Conservation (phyloP, 345 rosid genomes). For the Brassica cretica region DNA sequence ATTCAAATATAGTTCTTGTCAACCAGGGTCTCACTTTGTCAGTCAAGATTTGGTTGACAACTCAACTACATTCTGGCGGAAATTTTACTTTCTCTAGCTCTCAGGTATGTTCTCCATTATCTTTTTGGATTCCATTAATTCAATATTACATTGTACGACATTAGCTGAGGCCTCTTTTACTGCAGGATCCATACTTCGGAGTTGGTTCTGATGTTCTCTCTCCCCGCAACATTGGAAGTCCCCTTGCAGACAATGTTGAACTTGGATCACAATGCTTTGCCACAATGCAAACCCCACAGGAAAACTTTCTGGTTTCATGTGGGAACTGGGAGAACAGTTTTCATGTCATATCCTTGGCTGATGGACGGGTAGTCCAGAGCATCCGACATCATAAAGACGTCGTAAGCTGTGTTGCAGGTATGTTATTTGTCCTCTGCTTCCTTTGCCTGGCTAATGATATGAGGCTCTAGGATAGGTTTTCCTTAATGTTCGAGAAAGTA, state of each 20-base stretch:
- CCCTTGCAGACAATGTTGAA: constrained; percentile 75
- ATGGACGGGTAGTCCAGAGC: constrained; percentile 95
- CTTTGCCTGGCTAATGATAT: neutral
- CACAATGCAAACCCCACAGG: constrained; percentile 67
- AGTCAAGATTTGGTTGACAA: constrained; percentile 92
- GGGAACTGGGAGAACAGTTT: constrained; percentile 99
- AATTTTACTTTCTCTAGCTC: constrained; percentile 88
- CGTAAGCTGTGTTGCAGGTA: constrained; percentile 99
- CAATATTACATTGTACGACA: neutral
- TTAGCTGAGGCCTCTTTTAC: constrained; percentile 22
- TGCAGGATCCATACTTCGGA: constrained; percentile 94
- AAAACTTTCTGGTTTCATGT: constrained; percentile 83
- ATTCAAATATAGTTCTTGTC: constrained; percentile 78
- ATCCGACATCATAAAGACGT: constrained; percentile 93
- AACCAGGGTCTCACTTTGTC: constrained; percentile 87
- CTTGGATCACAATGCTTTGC: constrained; percentile 84
- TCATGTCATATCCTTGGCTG: constrained; percentile 79
- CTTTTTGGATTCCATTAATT: neutral
- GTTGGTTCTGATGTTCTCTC: constrained; percentile 91
- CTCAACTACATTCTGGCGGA: constrained; percentile 91
- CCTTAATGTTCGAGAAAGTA: neutral
- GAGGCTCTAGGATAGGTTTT: neutral
- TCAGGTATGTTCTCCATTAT: constrained; percentile 55
- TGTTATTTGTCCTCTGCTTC: constrained; percentile 8
- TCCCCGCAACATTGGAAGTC: constrained; percentile 83